Evolutionary conservation across 208 protist genomes (phyloP), one percentile per base, ranked within the genome.

Genomic region (Leishmania guyanensis): DNA sequence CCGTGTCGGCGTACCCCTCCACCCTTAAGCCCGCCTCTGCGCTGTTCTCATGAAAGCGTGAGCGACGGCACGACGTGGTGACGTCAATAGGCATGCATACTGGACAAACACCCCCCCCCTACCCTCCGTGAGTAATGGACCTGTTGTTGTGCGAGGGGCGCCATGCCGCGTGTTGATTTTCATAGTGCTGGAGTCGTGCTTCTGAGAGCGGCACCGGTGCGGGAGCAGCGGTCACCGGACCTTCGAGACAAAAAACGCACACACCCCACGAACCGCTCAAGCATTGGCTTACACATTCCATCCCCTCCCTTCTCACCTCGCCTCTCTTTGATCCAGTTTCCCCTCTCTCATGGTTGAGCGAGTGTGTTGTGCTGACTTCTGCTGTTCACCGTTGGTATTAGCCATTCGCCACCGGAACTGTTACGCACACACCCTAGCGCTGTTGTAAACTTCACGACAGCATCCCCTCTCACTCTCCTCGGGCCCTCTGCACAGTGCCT

Each of bases 361-460:
- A 26, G 20, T 26, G 17, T 29, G 20, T 51, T 22, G 20, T 46
- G 33, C 29, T 20, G 39, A 6, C 66, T 29, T 39, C 29, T 43
- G 36, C 14, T 16, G 12, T 22, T 22, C 17, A 10, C 66, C 36
- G 69, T 54, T 53, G 39, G 10, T 12, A 26, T 51, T 20, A 54
- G 69, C n/a, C 69, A 3, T 29, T 36, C 69, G 29, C 46, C 69
- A 53, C 46, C 22, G 69, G 26, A 16, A 22, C 69, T n/a, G 69
- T 16, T 51, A 10, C 69, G 69, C 72, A n/a, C 51, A 8, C 26
- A 48, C 48, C 14, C 29, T 70, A 73, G 46, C 58, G 33, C 78
- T 77, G 51, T 79, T 72, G 82, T 80, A 43, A 39, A 77, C 20
- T 64, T 77, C 78, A 33, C 69, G 39, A 36, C 69, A 73, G 69